phyloP scores from a whole-genome alignment of 306 rosid genomes.

The Trifolium fragiferum region DNA sequence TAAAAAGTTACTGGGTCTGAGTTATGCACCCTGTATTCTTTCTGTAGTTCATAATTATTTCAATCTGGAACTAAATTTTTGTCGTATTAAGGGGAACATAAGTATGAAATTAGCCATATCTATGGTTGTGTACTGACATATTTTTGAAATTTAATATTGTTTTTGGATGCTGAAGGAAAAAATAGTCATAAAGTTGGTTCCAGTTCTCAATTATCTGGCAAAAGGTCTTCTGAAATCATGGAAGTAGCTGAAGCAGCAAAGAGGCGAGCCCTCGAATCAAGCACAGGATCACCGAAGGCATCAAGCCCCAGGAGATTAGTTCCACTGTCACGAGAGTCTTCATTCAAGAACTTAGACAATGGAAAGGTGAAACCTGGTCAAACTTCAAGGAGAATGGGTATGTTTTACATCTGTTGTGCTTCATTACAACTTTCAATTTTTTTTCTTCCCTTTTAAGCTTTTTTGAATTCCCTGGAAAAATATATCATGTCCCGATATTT shows the following conservation, averaged over 20 bases:
- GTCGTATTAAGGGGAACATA: conserved; percentile 37
- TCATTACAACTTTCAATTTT: conserved; percentile 6
- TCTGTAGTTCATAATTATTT: conserved; percentile 21
- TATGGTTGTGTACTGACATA: conserved; percentile 28
- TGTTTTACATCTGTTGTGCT: conserved; percentile 26
- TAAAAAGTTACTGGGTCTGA: conserved; percentile 9
- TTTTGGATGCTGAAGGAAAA: conserved; percentile 53
- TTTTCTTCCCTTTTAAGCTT: conserved; percentile 3
- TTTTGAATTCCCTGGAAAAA: conserved; percentile 10
- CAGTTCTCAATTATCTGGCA: conserved; percentile 57
- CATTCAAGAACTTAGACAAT: conserved; percentile 67
- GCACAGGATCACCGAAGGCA: conserved; percentile 67
- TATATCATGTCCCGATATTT: conserved; percentile 32
- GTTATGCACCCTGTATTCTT: conserved; percentile 10
- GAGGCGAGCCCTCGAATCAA: conserved; percentile 71
- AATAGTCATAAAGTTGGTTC: conserved; percentile 47
- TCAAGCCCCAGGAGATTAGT: conserved; percentile 62
- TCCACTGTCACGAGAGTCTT: conserved; percentile 67
- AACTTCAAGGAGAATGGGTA: conserved; percentile 53
- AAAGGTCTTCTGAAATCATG: conserved; percentile 62
- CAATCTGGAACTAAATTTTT: conserved; percentile 39
- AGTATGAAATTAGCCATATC: conserved; percentile 10
- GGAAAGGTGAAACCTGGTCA: conserved; percentile 62
- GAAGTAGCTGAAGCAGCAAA: conserved; percentile 62
- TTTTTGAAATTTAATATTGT: conserved; percentile 35